phyloP scores from a whole-genome alignment of 306 rosid species.

The Castanospermum australe region DNA sequence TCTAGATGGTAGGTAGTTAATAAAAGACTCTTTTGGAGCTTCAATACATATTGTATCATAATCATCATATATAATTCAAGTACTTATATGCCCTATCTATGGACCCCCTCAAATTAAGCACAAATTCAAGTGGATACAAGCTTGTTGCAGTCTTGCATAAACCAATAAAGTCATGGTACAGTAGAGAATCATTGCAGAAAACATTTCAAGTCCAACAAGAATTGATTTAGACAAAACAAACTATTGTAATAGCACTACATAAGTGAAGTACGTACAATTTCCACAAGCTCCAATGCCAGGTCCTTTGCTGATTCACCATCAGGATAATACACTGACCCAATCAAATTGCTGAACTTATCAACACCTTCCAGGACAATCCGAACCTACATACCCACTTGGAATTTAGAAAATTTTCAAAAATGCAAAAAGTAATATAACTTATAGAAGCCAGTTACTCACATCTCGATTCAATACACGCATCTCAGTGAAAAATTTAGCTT shows the following conservation, averaged over 20 bases:
- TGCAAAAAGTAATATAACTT: conserved; percentile 10
- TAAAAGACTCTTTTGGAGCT: background rate
- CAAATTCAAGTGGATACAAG: background rate
- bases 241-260: conserved; percentile 7
- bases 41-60: background rate
- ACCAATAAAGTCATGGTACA: conserved; percentile 11
- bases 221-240: background rate
- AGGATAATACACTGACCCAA: conserved; percentile 91
- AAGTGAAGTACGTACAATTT: conserved; percentile 56
- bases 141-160: conserved; percentile 24
- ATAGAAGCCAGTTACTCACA: conserved; percentile 42
- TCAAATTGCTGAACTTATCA: conserved; percentile 94
- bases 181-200: conserved; percentile 8
- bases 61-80: background rate
- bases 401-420: conserved; percentile 29
- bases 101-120: conserved; percentile 9
- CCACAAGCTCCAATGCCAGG: conserved; percentile 90
- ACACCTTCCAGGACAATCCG: conserved; percentile 94
- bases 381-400: conserved; percentile 60
- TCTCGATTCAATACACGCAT: conserved; percentile 85
- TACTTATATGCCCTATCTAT: background rate
- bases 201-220: background rate
- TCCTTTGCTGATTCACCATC: conserved; percentile 96
- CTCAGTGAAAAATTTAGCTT: conserved; percentile 96
- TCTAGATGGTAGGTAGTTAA: background rate